These are phyloP conservation scores for Candida taoyuanica DNA, from an alignment of 805 yeast genomes.

Conservation along the genomic window DNA sequence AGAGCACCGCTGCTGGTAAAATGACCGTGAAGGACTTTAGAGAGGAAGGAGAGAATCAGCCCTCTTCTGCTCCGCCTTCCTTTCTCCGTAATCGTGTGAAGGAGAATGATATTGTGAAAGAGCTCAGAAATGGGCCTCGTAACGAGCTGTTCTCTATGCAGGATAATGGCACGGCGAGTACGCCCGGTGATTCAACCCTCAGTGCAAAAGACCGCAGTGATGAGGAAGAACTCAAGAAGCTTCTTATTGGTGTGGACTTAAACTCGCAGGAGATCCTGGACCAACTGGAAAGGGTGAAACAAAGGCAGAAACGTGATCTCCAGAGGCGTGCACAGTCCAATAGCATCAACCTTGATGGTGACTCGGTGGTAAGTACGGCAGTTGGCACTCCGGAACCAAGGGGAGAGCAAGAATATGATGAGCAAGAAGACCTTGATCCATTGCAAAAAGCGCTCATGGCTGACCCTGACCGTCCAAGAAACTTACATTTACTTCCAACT, in stretches of 20 bases:
- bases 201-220: constrained; percentile 24
- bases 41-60: constrained; percentile 30
- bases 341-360: constrained; percentile 12
- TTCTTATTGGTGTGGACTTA: constrained; percentile 21
- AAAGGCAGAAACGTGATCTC: constrained; percentile 21
- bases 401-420: constrained; percentile 13
- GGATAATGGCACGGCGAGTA: no score
- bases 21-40: constrained; percentile 75
- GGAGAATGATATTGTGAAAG: constrained; percentile 30
- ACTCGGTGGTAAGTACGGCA: background rate
- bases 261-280: constrained; percentile 25
- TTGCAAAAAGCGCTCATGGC: no score
- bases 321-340: constrained; percentile 16
- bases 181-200: no score
- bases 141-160: constrained; percentile 3
- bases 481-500: constrained; percentile 55
- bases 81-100: constrained; percentile 55
- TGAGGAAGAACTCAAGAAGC: constrained; percentile 14
- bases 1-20: constrained; percentile 65
- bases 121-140: constrained; percentile 1
- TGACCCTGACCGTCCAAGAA: constrained; percentile 49
- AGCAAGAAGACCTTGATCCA: constrained; percentile 12
- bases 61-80: constrained; percentile 74
- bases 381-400: background rate
- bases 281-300: constrained; percentile 27